phyloP scores from a whole-genome alignment of 2,329 filamentous ascomycete genomes.

The Cercospora sesami region DNA sequence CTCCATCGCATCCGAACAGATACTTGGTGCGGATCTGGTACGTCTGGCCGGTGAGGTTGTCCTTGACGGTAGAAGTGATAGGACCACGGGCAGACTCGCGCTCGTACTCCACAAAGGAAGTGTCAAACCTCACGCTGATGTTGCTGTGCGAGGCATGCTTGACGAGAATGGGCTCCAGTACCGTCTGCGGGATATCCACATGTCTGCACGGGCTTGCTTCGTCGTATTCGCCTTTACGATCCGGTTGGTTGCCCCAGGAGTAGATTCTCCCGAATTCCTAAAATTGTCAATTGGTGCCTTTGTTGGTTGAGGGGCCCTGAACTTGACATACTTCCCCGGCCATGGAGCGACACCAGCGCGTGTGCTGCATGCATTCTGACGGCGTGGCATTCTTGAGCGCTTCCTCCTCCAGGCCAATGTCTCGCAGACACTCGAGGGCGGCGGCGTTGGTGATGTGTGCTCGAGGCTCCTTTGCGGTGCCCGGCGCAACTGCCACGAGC shows the following conservation, averaged over 20 bases:
- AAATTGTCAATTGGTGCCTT: not conserved
- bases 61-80: slow-evolving; percentile 42
- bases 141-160: slow-evolving; percentile 41
- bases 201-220: slow-evolving; percentile 45
- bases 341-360: slow-evolving; percentile 48
- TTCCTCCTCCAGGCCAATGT: slow-evolving; percentile 47
- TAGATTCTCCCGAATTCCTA: slow-evolving; percentile 46
- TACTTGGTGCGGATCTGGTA: slow-evolving; percentile 56
- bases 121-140: slow-evolving; percentile 46
- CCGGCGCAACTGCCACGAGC: slow-evolving; percentile 52
- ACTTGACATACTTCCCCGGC: slow-evolving; percentile 38
- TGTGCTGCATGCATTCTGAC: slow-evolving; percentile 43
- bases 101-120: slow-evolving; percentile 39
- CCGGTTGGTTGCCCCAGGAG: slow-evolving; percentile 47
- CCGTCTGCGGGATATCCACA: slow-evolving; percentile 48
- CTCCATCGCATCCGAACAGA: slow-evolving; percentile 61
- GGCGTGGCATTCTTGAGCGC: slow-evolving; percentile 38
- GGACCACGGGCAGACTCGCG: slow-evolving; percentile 26
- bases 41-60: slow-evolving; percentile 39
- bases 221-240: slow-evolving; percentile 44
- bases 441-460: slow-evolving; percentile 63
- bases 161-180: slow-evolving; percentile 47
- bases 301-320: not conserved
- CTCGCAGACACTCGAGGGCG: slow-evolving; percentile 50
- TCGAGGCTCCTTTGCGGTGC: slow-evolving; percentile 57